Base-by-base conservation (phyloP, 805 yeast genomes). In the Candida broadrunensis region DNA sequence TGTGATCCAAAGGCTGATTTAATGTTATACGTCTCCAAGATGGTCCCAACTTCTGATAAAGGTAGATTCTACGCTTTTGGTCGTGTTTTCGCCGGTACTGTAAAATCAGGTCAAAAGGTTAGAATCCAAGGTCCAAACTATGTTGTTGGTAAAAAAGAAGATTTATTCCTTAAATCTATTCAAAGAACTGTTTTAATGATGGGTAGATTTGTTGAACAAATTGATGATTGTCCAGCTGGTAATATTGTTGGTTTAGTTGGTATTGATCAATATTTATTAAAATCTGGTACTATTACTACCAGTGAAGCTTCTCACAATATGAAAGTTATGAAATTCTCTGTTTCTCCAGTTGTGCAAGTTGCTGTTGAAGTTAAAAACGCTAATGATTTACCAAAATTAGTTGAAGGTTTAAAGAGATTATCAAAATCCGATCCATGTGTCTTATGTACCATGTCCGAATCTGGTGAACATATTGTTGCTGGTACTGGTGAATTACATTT, bases 21-120 rank as follows among this genome's bases (percentile, higher is more conserved):
- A 69, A 91, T 91, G 99, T 83, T 91, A 70, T 91, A 91, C 89
- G 93, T 91, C 67, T 93, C 98, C 77, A 91, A 91, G 96, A 91
- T 91, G 99, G 98, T 91, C 60, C 99, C 99, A 77, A 91, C 99
- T 72, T 91, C 98, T 61, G 99, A 91, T 77, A 93, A 91, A 83
- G 99, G 99, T 84, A 89, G 99, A 81, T 91, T 91, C 96, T 91
- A 89, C 85, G 99, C 99, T 69, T 93, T 91, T 80, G 99, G 99
- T 77, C 93, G 99, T 83, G 98, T 91, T 72, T 91, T 91, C 81
- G 87, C 98, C 61, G 99, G 99, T 89, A 91, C 98, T 66, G 97
- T 93, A 67, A 87, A 77, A 73, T 88, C 97, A 63, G 99, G 99
- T 78, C 88, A 85, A 83, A 91, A 91, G 88, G 96, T 91, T 68